A percentile compares a stretch with the other conserved stretches of the same genome.
These are phyloP conservation scores for Somion occarium DNA, from an alignment of 1,284 basidiomycete species.

Conservation along the genomic window DNA sequence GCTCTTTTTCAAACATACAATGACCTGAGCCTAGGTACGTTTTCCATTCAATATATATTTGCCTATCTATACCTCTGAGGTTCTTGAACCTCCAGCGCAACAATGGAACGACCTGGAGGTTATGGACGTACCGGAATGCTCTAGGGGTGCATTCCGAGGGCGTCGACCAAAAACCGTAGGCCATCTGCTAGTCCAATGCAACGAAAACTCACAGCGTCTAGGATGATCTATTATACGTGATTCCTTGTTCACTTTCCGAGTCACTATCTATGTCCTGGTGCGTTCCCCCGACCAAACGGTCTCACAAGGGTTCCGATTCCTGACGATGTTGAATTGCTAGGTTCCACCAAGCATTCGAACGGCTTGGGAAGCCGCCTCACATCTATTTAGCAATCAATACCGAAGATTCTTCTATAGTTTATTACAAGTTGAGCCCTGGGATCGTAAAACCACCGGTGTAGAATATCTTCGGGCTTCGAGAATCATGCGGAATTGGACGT, in stretches of 20 bases:
- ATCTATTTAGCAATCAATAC: conserved; percentile 68
- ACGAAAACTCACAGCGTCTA: conserved; percentile 15
- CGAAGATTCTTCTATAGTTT: conserved; percentile 76
- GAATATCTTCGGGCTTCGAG: not conserved
- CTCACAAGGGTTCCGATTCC: not conserved
- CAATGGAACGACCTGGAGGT: conserved; percentile 63
- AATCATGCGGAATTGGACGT: not conserved
- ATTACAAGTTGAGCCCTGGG: conserved; percentile 73
- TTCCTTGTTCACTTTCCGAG: conserved; percentile 68
- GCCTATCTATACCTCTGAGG: no score
- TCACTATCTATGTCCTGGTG: conserved; percentile 50
- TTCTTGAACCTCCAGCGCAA: conserved; percentile 43
- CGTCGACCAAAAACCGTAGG: conserved; percentile 50
- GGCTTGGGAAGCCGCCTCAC: conserved; percentile 41
- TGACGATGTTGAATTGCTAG: conserved; percentile 27
- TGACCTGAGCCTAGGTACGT: conserved; percentile 27
- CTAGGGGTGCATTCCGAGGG: conserved; percentile 57
- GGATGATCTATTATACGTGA: conserved; percentile 42
- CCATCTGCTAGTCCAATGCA: not conserved
- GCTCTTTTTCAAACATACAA: conserved; percentile 33
- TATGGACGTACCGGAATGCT: conserved; percentile 51
- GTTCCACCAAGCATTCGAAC: conserved; percentile 52
- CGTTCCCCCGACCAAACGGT: conserved; percentile 4
- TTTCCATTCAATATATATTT: not conserved
- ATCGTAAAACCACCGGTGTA: conserved; percentile 68